A percentile compares a stretch with the other conserved stretches of the same genome.
These are phyloP conservation scores for Strobilomyces confusus DNA, from an alignment of 768 basidiomycete genomes.

Conservation along the genomic window DNA sequence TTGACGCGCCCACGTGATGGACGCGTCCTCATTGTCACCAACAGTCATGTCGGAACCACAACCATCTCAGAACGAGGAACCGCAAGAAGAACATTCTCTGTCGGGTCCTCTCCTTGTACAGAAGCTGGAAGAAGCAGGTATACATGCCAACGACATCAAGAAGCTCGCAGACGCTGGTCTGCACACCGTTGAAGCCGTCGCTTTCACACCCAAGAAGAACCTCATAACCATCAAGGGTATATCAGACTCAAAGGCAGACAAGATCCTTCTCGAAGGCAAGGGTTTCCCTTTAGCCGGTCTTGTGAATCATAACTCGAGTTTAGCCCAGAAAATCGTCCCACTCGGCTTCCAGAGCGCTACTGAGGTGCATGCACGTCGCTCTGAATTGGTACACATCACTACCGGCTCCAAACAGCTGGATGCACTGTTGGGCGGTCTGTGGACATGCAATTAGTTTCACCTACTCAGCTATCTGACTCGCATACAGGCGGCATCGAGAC, in stretches of 20 bases:
- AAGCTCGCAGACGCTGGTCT: conserved; percentile 90
- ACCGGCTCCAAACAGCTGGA: conserved; percentile 97
- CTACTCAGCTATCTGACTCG: conserved; percentile 10
- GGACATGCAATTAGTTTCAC: neutral
- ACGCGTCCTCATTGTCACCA: conserved; percentile 18
- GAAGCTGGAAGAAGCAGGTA: conserved; percentile 86
- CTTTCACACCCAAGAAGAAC: conserved; percentile 93
- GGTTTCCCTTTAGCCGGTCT: conserved; percentile 1
- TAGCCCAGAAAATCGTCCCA: conserved; percentile 94
- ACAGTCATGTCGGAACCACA: conserved; percentile 46
- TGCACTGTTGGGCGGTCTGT: conserved; percentile 84
- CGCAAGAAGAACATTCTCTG: conserved; percentile 49
- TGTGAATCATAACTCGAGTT: conserved; percentile 8
- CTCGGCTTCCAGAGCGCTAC: conserved; percentile 98
- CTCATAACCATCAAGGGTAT: conserved; percentile 93
- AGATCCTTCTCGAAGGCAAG: conserved; percentile 87
- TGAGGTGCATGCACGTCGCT: conserved; percentile 91
- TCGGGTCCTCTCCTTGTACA: conserved; percentile 81
- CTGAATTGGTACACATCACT: conserved; percentile 93
- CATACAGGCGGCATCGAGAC: conserved; percentile 89
- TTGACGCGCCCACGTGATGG: conserved; percentile 31
- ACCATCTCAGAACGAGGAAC: conserved; percentile 47
- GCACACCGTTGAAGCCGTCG: conserved; percentile 92
- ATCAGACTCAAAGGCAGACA: conserved; percentile 95
- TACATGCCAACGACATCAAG: conserved; percentile 88